Evolutionary conservation across 148 eudicot species (phyloP).

Genomic region (Amaranthus palmeri): DNA sequence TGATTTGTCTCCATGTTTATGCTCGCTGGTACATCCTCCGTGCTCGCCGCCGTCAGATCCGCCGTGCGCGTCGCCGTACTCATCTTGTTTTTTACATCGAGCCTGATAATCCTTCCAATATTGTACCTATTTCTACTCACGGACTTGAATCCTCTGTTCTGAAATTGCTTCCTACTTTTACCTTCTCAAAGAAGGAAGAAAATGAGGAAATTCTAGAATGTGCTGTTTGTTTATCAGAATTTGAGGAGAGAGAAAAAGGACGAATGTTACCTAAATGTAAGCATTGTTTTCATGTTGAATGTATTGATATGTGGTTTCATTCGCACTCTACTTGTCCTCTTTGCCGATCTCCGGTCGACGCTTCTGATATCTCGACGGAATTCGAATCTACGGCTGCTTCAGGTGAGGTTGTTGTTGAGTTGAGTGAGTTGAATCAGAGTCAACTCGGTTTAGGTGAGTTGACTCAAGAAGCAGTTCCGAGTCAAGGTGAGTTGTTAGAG

Average conservation of each 20-base stretch:
- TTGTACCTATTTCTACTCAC: conserved; percentile 16
- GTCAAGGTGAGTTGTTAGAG: background rate
- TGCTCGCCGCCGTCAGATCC: conserved; percentile 37
- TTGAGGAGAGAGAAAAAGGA: conserved; percentile 57
- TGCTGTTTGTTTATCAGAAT: conserved; percentile 89
- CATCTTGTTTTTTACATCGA: conserved; percentile 62
- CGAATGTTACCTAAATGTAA: conserved; percentile 65
- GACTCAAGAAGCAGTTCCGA: background rate
- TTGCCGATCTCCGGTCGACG: conserved; percentile 72
- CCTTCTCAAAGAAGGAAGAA: background rate
- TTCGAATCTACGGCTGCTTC: background rate
- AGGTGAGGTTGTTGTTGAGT: conserved; percentile 7
- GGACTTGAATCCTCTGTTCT: conserved; percentile 60
- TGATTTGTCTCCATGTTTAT: conserved; percentile 69
- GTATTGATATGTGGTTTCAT: conserved; percentile 90
- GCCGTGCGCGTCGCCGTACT: conserved; percentile 44
- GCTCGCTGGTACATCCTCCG: conserved; percentile 77
- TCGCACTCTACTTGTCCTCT: conserved; percentile 84
- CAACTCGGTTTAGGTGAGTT: conserved; percentile 22
- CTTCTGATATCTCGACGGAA: conserved; percentile 15
- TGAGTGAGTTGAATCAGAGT: conserved; percentile 9
- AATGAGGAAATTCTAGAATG: conserved; percentile 41
- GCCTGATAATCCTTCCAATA: conserved; percentile 18
- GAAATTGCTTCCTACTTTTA: conserved; percentile 51
- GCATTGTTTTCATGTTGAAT: conserved; percentile 63